Evolutionary conservation across 2,329 filamentous ascomycete genomes (phyloP).

Genomic region (Aquanectria penicillioides): DNA sequence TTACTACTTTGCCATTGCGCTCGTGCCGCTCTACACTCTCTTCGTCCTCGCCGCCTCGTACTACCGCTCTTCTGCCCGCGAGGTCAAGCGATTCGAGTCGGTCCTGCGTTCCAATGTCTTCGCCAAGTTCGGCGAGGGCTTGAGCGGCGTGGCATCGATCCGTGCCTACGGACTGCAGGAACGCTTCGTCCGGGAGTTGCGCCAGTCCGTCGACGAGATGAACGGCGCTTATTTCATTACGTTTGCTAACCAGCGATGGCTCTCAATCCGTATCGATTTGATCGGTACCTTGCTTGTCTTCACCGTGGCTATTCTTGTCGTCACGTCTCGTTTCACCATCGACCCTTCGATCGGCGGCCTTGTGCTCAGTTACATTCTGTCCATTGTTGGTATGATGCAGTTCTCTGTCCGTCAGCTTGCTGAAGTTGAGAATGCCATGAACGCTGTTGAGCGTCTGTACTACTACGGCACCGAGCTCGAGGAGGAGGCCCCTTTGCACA

Average conservation of each 20-base stretch:
- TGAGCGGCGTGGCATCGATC: constrained; percentile 85
- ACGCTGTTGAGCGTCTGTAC: constrained; percentile 89
- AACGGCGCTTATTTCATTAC: constrained; percentile 94
- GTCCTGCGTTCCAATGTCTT: constrained; percentile 89
- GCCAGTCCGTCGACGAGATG: constrained; percentile 86
- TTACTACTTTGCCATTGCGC: constrained; percentile 79
- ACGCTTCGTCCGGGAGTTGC: constrained; percentile 77
- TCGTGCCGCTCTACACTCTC: constrained; percentile 73
- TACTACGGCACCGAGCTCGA: constrained; percentile 90
- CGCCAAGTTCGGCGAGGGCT: constrained; percentile 88
- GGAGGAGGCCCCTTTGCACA: constrained; percentile 87
- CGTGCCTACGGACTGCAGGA: constrained; percentile 86
- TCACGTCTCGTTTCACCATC: constrained; percentile 89
- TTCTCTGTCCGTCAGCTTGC: constrained; percentile 94
- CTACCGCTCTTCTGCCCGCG: constrained; percentile 89
- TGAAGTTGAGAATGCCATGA: constrained; percentile 98
- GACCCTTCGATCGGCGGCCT: constrained; percentile 86
- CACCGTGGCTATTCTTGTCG: constrained; percentile 87
- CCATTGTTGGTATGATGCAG: constrained; percentile 94
- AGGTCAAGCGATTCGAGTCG: constrained; percentile 94
- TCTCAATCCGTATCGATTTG: constrained; percentile 84
- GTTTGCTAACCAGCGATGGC: constrained; percentile 94
- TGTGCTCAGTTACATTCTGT: constrained; percentile 91
- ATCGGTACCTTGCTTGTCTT: constrained; percentile 89
- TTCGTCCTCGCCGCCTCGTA: constrained; percentile 88